Evolutionary conservation across 2,329 filamentous ascomycete species (phyloP), one percentile per base, ranked within the genome.

Genomic region (Botryotinia calthae): DNA sequence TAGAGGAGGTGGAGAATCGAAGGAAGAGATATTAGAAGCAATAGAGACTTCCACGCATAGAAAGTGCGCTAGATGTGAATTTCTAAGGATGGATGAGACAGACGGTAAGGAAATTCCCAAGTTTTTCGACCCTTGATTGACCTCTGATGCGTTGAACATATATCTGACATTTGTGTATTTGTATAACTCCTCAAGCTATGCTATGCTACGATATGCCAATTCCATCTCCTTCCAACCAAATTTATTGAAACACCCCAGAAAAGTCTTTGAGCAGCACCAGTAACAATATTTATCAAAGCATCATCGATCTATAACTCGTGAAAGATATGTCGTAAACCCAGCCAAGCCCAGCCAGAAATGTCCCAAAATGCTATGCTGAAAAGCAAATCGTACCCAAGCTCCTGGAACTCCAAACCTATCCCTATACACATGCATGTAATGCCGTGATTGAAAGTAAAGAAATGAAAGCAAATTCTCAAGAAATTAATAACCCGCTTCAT

Each of bases 341-440:
- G 65, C 48, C 20, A 58, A n/a, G 37, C 42, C 28, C 22, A 48
- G 63, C 44, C 28, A 56, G n/a, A 40, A 67, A 31, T 14, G 6
- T 25, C 46, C 16, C 16, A 56, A 42, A 56, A 68, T 68, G 37
- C 65, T 56, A 56, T 42, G 65, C 65, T 68, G 18, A 68, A 68
- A 56, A 68, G 34, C 65, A 44, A 68, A n/a, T 68, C n/a, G n/a
- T 31, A 56, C n/a, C 10, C 48, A 56, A 42, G 18, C 48, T 51
- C 25, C 54, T 20, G n/a, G 48, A 68, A 68, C 65, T 56, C 65
- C 65, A 18, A 28, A 37, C 63, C 44, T 65, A 65, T 65, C 59
- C 63, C 20, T n/a, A 48, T 37, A n/a, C 46, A 25, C 18, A 56
- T 68, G 65, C 48, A 68, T 22, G 10, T 67, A 28, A 54, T 20